Base-by-base conservation (phyloP, 345 rosid species). In the Kernera saxatilis region DNA sequence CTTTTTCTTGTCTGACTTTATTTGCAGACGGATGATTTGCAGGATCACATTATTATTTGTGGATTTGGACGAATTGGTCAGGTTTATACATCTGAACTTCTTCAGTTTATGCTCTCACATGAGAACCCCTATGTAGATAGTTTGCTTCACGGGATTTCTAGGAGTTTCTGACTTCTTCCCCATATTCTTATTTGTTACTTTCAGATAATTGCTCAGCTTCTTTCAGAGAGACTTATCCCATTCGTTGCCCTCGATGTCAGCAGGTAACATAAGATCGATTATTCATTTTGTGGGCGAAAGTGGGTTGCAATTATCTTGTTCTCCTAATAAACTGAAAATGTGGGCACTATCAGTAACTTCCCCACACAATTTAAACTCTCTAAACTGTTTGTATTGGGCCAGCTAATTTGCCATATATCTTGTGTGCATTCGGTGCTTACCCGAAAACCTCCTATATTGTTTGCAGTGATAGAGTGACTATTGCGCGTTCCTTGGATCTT, bases 21-120 rank as follows among this genome's bases (percentile, higher is more conserved):
- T 72, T 68, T 84, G 41, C 87, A 93, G 98, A 93, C 98, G 0
- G 98, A 93, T 85, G 98, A 93, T 84, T 83, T 93, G 82, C 98
- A 91, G 79, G 98, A 80, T 79, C 98, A 93, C 76, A 93, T 93
- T 52, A 91, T 93, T 66, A 80, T 93, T 22, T 93, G 98, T 71
- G 98, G 98, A 76, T 93, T 91, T 78, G 96, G 97, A 70, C 97
- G 98, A 64, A 92, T 87, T 75, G 97, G 98, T 58, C 98, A 93
- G 97, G 98, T 93, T 48, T 57, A 66, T 72, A 79, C 55, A 65
- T 56, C 41, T 63, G 59, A 40, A 74, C 54, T 40, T 64, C 17
- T 64, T 58, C 26, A 55, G 40, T 37, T 45, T 26, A 46, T 64
- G 66, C 55, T 64, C 72, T 57, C 3, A n/a, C 25, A 56, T 41